A percentile compares a stretch with the other conserved stretches of the same genome.
phyloP scores from a whole-genome alignment of 2,329 filamentous ascomycete genomes.

The Colletotrichum sojae region DNA sequence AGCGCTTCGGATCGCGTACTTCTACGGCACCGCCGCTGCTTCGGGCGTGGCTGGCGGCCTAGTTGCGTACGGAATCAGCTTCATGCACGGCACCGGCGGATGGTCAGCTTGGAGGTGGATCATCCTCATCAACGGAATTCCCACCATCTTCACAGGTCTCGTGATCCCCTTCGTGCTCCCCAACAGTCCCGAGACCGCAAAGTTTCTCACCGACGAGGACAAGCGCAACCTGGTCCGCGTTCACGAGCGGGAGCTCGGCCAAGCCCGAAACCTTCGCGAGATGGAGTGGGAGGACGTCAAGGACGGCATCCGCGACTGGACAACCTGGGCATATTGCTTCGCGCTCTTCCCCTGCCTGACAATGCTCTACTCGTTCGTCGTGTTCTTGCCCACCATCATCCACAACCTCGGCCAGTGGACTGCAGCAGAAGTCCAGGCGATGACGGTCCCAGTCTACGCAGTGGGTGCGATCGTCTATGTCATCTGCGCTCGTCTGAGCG shows the following conservation, averaged over 20 bases:
- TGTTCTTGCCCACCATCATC: slow-evolving; percentile 66
- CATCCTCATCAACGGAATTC: slow-evolving; percentile 71
- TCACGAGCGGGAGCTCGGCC: slow-evolving; percentile 45
- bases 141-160: slow-evolving; percentile 57
- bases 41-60: slow-evolving; percentile 76
- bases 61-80: slow-evolving; percentile 74
- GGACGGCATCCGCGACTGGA: slow-evolving; percentile 49
- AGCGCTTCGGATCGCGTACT: slow-evolving; percentile 73
- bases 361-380: slow-evolving; percentile 50
- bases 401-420: slow-evolving; percentile 70
- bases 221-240: slow-evolving; percentile 54
- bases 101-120: slow-evolving; percentile 78
- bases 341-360: slow-evolving; percentile 52
- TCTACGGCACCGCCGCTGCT: slow-evolving; percentile 72
- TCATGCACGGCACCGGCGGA: slow-evolving; percentile 72
- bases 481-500: slow-evolving; percentile 66
- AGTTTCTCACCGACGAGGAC: slow-evolving; percentile 58
- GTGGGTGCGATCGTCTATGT: slow-evolving; percentile 75
- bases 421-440: slow-evolving; percentile 71
- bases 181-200: slow-evolving; percentile 70
- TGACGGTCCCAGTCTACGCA: slow-evolving; percentile 78
- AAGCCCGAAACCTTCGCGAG: slow-evolving; percentile 47
- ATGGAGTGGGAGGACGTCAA: slow-evolving; percentile 48
- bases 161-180: slow-evolving; percentile 42
- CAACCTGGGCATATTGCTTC: slow-evolving; percentile 47